Conservation (phyloP, 352 stramenopile genomes). For the Globisporangium okanoganense region DNA sequence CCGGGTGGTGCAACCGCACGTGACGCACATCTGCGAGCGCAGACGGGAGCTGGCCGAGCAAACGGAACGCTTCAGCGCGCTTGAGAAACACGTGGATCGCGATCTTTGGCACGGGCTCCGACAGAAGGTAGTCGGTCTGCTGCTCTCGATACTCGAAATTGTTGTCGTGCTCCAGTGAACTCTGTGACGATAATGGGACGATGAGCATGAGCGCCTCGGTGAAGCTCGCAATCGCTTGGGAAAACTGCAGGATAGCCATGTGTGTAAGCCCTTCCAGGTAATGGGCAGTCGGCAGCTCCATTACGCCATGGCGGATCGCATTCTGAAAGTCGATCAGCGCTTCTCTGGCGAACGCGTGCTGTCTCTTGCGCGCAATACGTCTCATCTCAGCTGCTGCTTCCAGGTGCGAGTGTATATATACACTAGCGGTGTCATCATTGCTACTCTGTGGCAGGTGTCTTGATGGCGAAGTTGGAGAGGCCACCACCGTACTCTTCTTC, state of each 20-base stretch:
- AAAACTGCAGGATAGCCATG: conserved; percentile 29
- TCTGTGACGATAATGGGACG: conserved; percentile 12
- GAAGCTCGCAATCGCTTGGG: conserved; percentile 34
- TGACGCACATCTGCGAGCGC: conserved; percentile 38
- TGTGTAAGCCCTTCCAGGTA: conserved; percentile 36
- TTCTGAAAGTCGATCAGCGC: conserved; percentile 31
- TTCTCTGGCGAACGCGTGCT: conserved; percentile 12
- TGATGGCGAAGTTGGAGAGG: neutral
- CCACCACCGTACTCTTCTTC: neutral
- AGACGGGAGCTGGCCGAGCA: conserved; percentile 41
- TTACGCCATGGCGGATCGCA: conserved; percentile 17
- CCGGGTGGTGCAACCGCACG: conserved; percentile 27
- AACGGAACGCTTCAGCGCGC: conserved; percentile 41
- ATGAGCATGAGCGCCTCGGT: conserved; percentile 31
- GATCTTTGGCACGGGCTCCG: conserved; percentile 17
- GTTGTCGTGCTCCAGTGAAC: conserved; percentile 3
- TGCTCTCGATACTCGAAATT: conserved; percentile 9
- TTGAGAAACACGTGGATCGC: conserved; percentile 36
- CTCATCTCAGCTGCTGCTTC: conserved; percentile 12
- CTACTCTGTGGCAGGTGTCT: conserved; percentile 2
- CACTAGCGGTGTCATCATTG: neutral
- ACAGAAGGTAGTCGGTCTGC: conserved; percentile 2
- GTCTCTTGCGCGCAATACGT: conserved; percentile 9
- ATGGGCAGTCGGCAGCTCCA: conserved; percentile 31
- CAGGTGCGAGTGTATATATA: neutral